These are phyloP conservation scores for Ensete glaucum DNA, from an alignment of 176 grass and related monocot species.

Conservation along the genomic window DNA sequence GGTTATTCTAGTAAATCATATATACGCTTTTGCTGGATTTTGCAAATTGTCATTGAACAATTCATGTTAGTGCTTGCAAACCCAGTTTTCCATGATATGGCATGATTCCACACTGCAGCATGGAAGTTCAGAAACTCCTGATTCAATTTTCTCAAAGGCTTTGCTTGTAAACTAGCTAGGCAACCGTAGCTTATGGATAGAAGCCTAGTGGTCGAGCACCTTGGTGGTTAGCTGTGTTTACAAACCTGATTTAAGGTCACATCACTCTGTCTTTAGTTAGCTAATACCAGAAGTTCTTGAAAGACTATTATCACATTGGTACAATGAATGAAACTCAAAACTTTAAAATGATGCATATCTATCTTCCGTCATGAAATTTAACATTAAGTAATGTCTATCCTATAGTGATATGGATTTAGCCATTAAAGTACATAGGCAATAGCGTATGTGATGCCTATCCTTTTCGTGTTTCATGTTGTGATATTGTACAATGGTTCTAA, in stretches of 20 bases:
- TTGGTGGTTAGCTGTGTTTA: background rate
- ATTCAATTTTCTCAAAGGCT: background rate
- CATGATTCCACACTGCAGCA: background rate
- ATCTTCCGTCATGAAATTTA: too few species aligned
- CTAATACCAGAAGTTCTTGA: background rate
- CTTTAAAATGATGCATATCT: too few species aligned
- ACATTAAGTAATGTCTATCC: too few species aligned
- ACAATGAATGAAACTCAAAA: too few species aligned
- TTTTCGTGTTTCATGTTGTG: background rate
- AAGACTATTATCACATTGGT: too few species aligned
- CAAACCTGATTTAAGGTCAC: too few species aligned
- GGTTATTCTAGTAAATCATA: background rate
- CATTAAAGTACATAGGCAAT: too few species aligned
- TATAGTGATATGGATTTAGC: too few species aligned
- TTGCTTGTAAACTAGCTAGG: background rate
- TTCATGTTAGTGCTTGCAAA: background rate
- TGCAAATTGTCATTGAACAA: constrained; percentile 14
- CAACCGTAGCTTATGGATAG: background rate
- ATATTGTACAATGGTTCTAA: background rate
- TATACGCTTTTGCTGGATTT: background rate
- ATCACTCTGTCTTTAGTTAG: too few species aligned
- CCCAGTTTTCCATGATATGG: background rate
- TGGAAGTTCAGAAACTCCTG: background rate
- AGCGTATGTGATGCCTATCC: background rate
- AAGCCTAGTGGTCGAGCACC: background rate